A percentile compares a stretch with the other conserved stretches of the same genome.
Conservation (phyloP, 2,329 filamentous ascomycete species). For the Fusarium illudens region DNA sequence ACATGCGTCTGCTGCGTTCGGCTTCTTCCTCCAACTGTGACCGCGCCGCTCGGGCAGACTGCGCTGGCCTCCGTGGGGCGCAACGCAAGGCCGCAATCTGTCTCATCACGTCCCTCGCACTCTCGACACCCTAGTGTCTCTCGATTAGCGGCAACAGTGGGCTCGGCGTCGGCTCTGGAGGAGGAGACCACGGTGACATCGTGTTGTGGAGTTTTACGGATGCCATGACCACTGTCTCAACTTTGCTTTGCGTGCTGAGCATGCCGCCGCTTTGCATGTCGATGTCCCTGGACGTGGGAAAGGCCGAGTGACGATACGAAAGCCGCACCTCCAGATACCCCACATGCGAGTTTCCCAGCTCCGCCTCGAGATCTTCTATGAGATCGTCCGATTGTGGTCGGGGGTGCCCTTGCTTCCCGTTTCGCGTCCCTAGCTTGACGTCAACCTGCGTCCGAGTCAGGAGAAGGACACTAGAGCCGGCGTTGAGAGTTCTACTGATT, state of each 20-base stretch:
- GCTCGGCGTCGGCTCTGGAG: constrained; percentile 45
- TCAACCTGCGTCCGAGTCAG: constrained; percentile 57
- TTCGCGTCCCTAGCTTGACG: constrained; percentile 6
- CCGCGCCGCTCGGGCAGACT: neutral
- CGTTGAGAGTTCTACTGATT: constrained; percentile 50
- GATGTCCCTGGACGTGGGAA: constrained; percentile 49
- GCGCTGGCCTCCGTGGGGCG: constrained; percentile 6
- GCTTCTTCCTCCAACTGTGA: neutral
- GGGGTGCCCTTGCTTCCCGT: constrained; percentile 32
- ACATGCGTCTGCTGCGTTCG: neutral
- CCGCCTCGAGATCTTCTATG: constrained; percentile 65
- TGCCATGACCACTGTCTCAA: constrained; percentile 63
- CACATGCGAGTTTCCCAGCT: constrained; percentile 59
- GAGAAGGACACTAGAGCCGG: constrained; percentile 57
- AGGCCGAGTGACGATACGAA: constrained; percentile 65
- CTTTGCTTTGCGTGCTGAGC: constrained; percentile 54
- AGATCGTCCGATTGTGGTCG: constrained; percentile 61
- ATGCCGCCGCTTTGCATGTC: constrained; percentile 47
- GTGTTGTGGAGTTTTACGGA: constrained; percentile 59
- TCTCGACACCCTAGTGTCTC: constrained; percentile 58
- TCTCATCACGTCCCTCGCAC: constrained; percentile 54
- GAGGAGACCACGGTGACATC: constrained; percentile 62
- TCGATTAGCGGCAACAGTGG: constrained; percentile 56
- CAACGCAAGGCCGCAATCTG: constrained; percentile 37
- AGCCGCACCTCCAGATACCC: constrained; percentile 63